phyloP scores from a whole-genome alignment of 139 green algal genomes.

The Bryopsis sp. region DNA sequence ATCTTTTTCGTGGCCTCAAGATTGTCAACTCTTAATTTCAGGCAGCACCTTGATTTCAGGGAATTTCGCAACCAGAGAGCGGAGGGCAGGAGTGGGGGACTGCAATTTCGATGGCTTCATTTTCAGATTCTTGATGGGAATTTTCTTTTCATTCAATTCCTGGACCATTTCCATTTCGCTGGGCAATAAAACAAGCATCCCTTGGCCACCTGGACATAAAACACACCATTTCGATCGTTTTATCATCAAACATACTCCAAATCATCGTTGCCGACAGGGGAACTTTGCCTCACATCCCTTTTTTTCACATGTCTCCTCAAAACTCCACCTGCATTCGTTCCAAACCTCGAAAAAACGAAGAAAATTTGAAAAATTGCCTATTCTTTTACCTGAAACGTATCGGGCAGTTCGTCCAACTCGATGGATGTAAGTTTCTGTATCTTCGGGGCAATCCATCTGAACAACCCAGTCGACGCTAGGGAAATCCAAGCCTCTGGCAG shows the following conservation, averaged over 20 bases:
- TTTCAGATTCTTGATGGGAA: slow-evolving; percentile 3
- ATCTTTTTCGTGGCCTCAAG: too few species aligned
- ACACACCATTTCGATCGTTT: too few species aligned
- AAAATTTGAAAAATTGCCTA: background rate
- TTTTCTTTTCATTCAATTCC: background rate
- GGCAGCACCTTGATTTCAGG: slow-evolving; percentile 9
- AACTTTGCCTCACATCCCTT: too few species aligned
- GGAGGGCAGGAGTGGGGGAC: background rate
- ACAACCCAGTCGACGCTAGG: slow-evolving; percentile 89
- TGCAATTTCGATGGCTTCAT: background rate
- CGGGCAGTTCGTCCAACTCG: slow-evolving; percentile 75
- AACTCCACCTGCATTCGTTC: too few species aligned
- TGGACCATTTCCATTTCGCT: background rate
- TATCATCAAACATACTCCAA: too few species aligned
- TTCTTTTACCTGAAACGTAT: slow-evolving; percentile 34
- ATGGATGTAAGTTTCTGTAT: slow-evolving; percentile 91
- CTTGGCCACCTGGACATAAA: background rate
- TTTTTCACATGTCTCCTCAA: too few species aligned
- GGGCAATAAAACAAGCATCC: background rate
- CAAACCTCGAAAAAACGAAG: too few species aligned
- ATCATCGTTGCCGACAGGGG: too few species aligned
- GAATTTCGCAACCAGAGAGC: background rate
- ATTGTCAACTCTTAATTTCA: too few species aligned
- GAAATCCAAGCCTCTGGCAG: slow-evolving; percentile 84
- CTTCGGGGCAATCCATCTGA: slow-evolving; percentile 88